Conservation (phyloP, 1,284 basidiomycete species). For the Psilocybe mexicana region DNA sequence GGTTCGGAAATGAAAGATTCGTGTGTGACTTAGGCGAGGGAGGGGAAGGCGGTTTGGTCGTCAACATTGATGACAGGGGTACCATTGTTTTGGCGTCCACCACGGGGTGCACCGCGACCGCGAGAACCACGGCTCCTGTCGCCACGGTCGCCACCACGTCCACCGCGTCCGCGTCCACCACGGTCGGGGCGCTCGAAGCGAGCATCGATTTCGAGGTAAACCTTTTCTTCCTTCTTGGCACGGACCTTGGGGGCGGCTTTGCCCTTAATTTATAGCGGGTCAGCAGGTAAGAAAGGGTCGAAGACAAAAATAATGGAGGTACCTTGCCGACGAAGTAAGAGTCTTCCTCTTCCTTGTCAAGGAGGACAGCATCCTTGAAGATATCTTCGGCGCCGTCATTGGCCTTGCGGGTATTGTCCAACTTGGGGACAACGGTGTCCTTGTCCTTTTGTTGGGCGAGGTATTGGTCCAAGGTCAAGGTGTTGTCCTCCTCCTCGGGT, state of each 20-base stretch:
- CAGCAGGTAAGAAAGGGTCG: constrained; percentile 1
- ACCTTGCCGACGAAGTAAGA: constrained; percentile 81
- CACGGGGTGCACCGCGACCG: constrained; percentile 34
- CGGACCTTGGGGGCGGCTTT: constrained; percentile 63
- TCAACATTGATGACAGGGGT: constrained; percentile 59
- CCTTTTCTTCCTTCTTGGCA: constrained; percentile 76
- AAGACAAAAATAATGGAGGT: constrained; percentile 14
- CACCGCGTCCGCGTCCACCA: constrained; percentile 52
- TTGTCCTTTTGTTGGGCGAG: constrained; percentile 71
- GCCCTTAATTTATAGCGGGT: constrained; percentile 37
- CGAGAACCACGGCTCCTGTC: constrained; percentile 42
- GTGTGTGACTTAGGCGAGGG: constrained; percentile 54
- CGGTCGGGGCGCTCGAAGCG: constrained; percentile 73
- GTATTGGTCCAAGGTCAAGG: constrained; percentile 85
- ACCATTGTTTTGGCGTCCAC: constrained; percentile 34
- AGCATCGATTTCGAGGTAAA: constrained; percentile 76
- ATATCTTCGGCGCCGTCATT: constrained; percentile 65
- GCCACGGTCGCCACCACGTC: constrained; percentile 43
- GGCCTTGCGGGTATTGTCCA: constrained; percentile 65
- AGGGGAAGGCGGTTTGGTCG: constrained; percentile 84
- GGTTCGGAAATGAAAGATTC: background rate
- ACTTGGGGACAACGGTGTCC: constrained; percentile 61
- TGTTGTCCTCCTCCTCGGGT: constrained; percentile 91
- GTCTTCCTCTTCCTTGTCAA: constrained; percentile 63
- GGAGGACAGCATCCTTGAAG: constrained; percentile 64